phyloP scores from a whole-genome alignment of 164 flowering plant genomes.

The Santalum album region DNA sequence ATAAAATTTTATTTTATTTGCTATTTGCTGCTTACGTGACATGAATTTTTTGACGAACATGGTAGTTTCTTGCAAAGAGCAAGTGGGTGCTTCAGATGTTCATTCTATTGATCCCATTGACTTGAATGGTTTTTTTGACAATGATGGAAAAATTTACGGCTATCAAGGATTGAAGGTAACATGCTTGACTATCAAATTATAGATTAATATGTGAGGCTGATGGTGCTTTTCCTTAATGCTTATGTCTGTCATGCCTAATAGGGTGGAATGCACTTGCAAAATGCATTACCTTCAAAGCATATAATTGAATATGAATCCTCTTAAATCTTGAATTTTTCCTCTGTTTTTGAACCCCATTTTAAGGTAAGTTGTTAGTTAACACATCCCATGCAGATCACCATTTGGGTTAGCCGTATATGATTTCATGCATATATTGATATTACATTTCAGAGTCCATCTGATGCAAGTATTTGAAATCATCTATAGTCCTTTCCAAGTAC shows the following conservation, averaged over 20 bases:
- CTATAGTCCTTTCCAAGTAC: no score
- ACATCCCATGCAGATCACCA: conserved; percentile 48
- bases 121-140: conserved; percentile 65
- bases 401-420: conserved; percentile 73
- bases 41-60: not conserved
- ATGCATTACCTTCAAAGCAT: no score
- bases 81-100: conserved; percentile 45
- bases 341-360: no score
- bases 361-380: not conserved
- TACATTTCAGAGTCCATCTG: conserved; percentile 47
- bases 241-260: no score
- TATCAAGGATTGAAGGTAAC: conserved; percentile 75
- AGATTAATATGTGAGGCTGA: no score
- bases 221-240: no score
- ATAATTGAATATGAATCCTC: no score
- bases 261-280: no score
- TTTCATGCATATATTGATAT: conserved; percentile 77
- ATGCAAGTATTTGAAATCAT: conserved; percentile 63
- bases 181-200: no score
- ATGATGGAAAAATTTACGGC: conserved; percentile 86
- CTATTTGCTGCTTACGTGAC: not conserved
- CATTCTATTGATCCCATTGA: conserved; percentile 55
- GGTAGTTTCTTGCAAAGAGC: conserved; percentile 62
- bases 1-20: no score
- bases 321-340: no score